These are phyloP conservation scores for Oryza brachyantha DNA, from an alignment of 176 grass and related monocot species.

Conservation along the genomic window DNA sequence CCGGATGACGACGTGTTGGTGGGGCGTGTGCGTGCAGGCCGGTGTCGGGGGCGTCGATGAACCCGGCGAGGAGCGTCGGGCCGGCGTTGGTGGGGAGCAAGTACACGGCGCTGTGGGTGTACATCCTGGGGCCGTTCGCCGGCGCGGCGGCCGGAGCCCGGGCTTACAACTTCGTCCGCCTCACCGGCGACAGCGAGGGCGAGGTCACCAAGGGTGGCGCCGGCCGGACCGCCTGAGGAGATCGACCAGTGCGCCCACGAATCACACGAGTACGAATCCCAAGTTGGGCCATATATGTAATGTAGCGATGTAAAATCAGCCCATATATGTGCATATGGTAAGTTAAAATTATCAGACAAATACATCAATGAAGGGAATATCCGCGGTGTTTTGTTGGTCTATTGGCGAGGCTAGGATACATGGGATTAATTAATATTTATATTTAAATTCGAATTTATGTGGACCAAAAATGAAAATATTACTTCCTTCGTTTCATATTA, in stretches of 20 bases:
- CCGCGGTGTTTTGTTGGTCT: too few species aligned
- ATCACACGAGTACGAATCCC: not conserved
- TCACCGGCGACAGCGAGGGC: constrained; percentile 48
- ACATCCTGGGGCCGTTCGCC: constrained; percentile 68
- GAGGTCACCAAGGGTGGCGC: constrained; percentile 43
- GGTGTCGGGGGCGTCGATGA: constrained; percentile 85
- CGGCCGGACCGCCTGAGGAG: not conserved
- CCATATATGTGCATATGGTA: not conserved
- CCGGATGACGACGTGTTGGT: too few species aligned
- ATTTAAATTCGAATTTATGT: too few species aligned
- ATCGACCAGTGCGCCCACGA: not conserved
- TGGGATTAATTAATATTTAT: too few species aligned
- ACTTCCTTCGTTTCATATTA: too few species aligned
- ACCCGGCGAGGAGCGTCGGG: constrained; percentile 68
- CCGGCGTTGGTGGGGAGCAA: constrained; percentile 52
- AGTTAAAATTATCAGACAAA: not conserved
- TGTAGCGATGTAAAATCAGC: not conserved
- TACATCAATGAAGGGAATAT: too few species aligned
- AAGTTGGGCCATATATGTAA: not conserved
- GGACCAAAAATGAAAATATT: too few species aligned
- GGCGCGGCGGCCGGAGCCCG: constrained; percentile 59
- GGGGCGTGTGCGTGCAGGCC: constrained; percentile 28
- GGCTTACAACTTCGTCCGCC: constrained; percentile 73
- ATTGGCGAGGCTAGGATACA: too few species aligned
- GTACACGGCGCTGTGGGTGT: constrained; percentile 73